Evolutionary conservation across 495 filamentous ascomycete genomes (phyloP).

Genomic region (Aspergillus homomorphus): DNA sequence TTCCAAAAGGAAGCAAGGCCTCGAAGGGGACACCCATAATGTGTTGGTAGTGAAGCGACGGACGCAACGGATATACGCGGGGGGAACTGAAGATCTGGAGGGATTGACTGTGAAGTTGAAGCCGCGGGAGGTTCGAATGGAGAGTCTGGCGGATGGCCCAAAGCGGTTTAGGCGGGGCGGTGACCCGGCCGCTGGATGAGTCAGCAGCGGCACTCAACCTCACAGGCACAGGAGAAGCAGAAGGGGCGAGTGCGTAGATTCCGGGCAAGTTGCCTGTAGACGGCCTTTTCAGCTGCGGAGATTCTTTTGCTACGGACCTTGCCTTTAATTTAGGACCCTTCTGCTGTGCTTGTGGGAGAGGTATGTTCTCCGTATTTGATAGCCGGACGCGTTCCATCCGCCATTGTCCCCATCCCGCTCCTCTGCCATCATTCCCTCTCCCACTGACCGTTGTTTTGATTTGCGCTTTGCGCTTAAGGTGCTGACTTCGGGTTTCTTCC

Average conservation of each 20-base stretch:
- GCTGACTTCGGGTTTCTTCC: not conserved
- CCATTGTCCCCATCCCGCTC: conserved; percentile 18
- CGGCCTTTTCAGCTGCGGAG: conserved; percentile 16
- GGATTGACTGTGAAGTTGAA: conserved; percentile 18
- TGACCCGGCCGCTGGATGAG: conserved; percentile 28
- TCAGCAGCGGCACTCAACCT: conserved; percentile 45
- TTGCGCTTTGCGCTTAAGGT: conserved; percentile 11
- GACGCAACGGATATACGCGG: conserved; percentile 13
- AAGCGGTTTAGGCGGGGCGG: conserved; percentile 34
- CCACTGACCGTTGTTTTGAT: conserved; percentile 15
- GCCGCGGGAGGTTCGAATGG: conserved; percentile 14
- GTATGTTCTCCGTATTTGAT: conserved; percentile 23
- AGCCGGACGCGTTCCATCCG: conserved; percentile 22
- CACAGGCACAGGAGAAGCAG: conserved; percentile 26
- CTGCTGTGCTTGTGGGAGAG: conserved; percentile 17
- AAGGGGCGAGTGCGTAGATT: conserved; percentile 44
- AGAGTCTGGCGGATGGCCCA: conserved; percentile 29
- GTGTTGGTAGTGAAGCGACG: conserved; percentile 14
- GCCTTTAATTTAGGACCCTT: conserved; percentile 18
- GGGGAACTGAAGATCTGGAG: conserved; percentile 17
- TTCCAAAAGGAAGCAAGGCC: conserved; percentile 88
- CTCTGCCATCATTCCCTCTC: conserved; percentile 7
- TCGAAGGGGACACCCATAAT: conserved; percentile 96
- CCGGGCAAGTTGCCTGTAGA: conserved; percentile 25
- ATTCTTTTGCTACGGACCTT: conserved; percentile 38